A percentile compares a stretch with the other conserved stretches of the same genome.
Evolutionary conservation across 2,329 filamentous ascomycete species (phyloP).

Genomic region (Anthostomella pinea): DNA sequence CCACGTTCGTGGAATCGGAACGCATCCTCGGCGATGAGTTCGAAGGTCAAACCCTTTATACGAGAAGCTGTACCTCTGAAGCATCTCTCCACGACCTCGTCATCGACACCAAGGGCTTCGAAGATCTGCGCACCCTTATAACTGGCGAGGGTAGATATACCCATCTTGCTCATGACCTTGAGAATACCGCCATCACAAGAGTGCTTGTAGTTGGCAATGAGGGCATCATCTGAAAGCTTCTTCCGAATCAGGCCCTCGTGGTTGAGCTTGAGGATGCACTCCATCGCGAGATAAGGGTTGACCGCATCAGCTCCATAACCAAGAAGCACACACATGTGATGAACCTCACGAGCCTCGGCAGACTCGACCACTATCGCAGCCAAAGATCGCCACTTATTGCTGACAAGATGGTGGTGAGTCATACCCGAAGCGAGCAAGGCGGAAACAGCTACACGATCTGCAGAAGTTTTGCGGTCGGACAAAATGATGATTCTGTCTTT

Average conservation of each 20-base stretch:
- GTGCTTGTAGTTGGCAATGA: constrained; percentile 95
- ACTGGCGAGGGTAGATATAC: constrained; percentile 91
- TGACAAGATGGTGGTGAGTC: constrained; percentile 92
- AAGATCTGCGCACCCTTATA: constrained; percentile 99
- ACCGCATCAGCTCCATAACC: constrained; percentile 93
- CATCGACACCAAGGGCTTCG: constrained; percentile 90
- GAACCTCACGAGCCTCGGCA: constrained; percentile 92
- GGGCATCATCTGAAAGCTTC: constrained; percentile 74
- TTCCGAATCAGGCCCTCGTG: constrained; percentile 90
- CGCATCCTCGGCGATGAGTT: constrained; percentile 88
- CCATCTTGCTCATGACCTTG: constrained; percentile 99
- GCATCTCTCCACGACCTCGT: constrained; percentile 87
- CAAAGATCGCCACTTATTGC: constrained; percentile 92
- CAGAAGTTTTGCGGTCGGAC: constrained; percentile 82
- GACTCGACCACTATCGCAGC: constrained; percentile 87
- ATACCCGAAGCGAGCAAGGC: constrained; percentile 85
- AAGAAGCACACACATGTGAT: constrained; percentile 97
- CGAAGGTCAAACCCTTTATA: constrained; percentile 91
- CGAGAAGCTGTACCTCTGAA: constrained; percentile 93
- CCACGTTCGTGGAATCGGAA: constrained; percentile 94
- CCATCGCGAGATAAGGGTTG: constrained; percentile 92
- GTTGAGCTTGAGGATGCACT: constrained; percentile 96
- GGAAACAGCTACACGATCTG: constrained; percentile 81
- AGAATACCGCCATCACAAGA: constrained; percentile 94
- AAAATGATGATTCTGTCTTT: constrained; percentile 84